Evolutionary conservation across 345 rosid species (phyloP).

Genomic region (Salix udensis): DNA sequence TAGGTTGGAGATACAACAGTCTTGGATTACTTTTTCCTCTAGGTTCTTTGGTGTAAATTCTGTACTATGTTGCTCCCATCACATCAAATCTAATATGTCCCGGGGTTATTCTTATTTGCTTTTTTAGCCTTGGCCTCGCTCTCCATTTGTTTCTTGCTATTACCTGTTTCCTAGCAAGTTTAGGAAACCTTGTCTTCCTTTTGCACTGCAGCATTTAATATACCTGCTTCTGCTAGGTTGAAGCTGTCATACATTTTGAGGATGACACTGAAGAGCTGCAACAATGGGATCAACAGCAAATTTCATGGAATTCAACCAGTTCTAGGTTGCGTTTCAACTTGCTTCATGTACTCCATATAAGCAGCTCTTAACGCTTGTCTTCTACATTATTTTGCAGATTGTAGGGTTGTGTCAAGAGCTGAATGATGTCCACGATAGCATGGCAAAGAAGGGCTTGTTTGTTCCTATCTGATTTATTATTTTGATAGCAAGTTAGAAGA

Average conservation of each 20-base stretch:
- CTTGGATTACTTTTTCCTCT: too few species aligned
- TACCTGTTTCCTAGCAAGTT: not conserved
- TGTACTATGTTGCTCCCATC: not conserved
- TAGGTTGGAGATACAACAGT: too few species aligned
- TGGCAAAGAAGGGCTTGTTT: constrained; percentile 84
- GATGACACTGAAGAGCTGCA: constrained; percentile 92
- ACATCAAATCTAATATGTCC: not conserved
- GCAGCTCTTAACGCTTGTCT: not conserved
- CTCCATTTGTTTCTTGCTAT: not conserved
- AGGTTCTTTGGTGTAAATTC: too few species aligned
- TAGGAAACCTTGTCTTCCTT: not conserved
- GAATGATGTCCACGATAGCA: constrained; percentile 81
- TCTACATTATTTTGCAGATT: constrained; percentile 46
- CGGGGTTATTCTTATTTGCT: not conserved
- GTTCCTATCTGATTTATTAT: constrained; percentile 59
- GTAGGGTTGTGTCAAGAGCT: constrained; percentile 90
- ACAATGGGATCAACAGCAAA: constrained; percentile 93
- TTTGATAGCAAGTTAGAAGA: not conserved
- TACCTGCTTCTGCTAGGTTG: constrained; percentile 48
- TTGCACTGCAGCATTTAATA: not conserved
- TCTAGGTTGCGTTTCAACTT: not conserved
- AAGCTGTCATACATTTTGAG: constrained; percentile 93
- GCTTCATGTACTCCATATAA: not conserved
- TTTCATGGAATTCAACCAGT: not conserved
- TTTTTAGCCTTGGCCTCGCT: not conserved